These are phyloP conservation scores for Dictyostelium citrinum DNA, from an alignment of 78 protist genomes.

Conservation along the genomic window DNA sequence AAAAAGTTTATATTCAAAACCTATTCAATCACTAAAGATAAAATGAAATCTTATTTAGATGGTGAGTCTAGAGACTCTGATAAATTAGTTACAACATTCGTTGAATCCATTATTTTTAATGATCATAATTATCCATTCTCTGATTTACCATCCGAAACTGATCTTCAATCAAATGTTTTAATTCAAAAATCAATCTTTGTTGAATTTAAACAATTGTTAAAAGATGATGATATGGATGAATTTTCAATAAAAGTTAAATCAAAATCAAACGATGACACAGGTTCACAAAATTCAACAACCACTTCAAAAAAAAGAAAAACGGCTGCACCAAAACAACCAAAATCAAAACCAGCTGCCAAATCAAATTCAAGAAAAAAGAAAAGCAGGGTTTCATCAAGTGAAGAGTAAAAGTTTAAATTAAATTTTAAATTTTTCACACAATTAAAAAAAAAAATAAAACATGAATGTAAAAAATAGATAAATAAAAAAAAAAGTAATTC, in stretches of 20 bases:
- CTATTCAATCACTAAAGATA: conserved; percentile 35
- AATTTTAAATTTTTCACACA: neutral
- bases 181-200: conserved; percentile 31
- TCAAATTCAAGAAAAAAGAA: conserved; percentile 6
- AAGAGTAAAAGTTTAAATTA: neutral
- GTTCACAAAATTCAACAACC: neutral
- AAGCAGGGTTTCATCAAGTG: neutral
- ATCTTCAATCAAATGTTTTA: neutral
- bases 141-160: neutral
- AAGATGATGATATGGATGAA: conserved; percentile 58
- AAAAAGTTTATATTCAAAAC: conserved; percentile 41
- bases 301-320: conserved; percentile 25
- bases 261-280: neutral
- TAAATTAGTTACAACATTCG: neutral
- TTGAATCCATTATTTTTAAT: conserved; percentile 5
- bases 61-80: conserved; percentile 28
- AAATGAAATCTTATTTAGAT: conserved; percentile 14
- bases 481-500: neutral
- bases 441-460: neutral
- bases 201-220: conserved; percentile 1
- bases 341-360: neutral
- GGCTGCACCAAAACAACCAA: neutral
- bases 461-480: neutral
- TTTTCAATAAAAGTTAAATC: conserved; percentile 21
- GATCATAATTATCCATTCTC: conserved; percentile 48